Percentiles rank a stretch among this genome's conserved stretches.
Evolutionary conservation across 2,329 filamentous ascomycete species (phyloP).

Genomic region (Trichoderma atroviride): DNA sequence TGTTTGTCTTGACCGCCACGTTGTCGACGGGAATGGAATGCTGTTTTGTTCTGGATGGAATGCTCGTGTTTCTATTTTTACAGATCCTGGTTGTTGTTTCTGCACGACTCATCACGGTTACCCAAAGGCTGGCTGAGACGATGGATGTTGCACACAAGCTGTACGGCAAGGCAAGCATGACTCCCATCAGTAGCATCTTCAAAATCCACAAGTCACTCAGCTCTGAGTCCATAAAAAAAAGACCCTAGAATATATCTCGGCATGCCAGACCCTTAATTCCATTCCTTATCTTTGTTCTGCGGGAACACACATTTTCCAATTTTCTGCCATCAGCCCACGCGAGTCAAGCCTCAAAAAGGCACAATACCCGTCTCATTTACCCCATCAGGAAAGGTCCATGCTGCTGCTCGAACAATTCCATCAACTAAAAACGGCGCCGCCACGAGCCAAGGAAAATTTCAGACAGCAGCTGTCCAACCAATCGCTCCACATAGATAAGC

Average conservation of each 20-base stretch:
- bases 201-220: background rate
- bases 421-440: background rate
- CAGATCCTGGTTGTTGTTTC: background rate
- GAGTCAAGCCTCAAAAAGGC: conserved; percentile 10
- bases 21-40: background rate
- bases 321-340: background rate
- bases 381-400: background rate
- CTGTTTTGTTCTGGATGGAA: background rate
- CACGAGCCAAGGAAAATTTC: background rate
- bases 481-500: conserved; percentile 17
- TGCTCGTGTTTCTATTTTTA: background rate
- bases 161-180: background rate
- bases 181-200: background rate
- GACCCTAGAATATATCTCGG: conserved; percentile 5
- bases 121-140: background rate
- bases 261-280: background rate
- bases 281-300: background rate
- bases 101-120: background rate
- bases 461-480: background rate
- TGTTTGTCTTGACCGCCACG: background rate
- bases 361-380: background rate
- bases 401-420: background rate
- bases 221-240: conserved; percentile 4
- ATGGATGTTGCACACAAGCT: no score
- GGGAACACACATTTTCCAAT: background rate